Evolutionary conservation across 2,329 filamentous ascomycete genomes (phyloP).

Genomic region (Aspergillus texensis): DNA sequence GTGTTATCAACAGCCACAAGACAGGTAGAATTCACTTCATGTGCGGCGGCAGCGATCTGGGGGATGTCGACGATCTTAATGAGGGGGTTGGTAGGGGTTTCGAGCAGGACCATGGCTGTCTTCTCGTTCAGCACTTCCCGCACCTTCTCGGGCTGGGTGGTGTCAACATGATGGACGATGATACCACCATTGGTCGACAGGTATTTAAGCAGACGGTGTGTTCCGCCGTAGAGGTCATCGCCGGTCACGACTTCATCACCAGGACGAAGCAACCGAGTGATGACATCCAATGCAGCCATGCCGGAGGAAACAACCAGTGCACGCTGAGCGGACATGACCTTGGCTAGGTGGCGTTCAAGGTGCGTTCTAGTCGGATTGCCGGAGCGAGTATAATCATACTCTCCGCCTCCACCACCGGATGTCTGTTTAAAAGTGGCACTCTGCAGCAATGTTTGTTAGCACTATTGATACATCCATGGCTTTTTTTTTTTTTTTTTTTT

Average conservation of each 20-base stretch:
- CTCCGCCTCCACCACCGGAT: constrained; percentile 75
- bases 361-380: constrained; percentile 96
- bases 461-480: background rate
- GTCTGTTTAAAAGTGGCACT: constrained; percentile 97
- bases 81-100: constrained; percentile 94
- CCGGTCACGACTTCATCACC: constrained; percentile 97
- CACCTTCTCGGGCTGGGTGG: constrained; percentile 75
- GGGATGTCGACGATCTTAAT: constrained; percentile 97
- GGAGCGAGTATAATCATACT: constrained; percentile 98
- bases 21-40: constrained; percentile 75
- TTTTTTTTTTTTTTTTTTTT: no score
- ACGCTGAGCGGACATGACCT: constrained; percentile 95
- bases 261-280: constrained; percentile 83
- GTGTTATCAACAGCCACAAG: constrained; percentile 97
- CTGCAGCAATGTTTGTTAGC: constrained; percentile 36
- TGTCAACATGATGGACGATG: constrained; percentile 93
- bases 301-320: constrained; percentile 92
- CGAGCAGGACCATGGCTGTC: constrained; percentile 92
- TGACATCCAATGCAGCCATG: constrained; percentile 97
- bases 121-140: constrained; percentile 70
- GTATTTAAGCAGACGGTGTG: constrained; percentile 90
- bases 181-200: constrained; percentile 88
- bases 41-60: constrained; percentile 73
- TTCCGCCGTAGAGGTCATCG: constrained; percentile 94
- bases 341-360: constrained; percentile 92